Percentiles rank a stretch among this genome's conserved stretches.
These are phyloP conservation scores for Penicillium rolfsii DNA, from an alignment of 2,329 filamentous ascomycete genomes.

Conservation along the genomic window DNA sequence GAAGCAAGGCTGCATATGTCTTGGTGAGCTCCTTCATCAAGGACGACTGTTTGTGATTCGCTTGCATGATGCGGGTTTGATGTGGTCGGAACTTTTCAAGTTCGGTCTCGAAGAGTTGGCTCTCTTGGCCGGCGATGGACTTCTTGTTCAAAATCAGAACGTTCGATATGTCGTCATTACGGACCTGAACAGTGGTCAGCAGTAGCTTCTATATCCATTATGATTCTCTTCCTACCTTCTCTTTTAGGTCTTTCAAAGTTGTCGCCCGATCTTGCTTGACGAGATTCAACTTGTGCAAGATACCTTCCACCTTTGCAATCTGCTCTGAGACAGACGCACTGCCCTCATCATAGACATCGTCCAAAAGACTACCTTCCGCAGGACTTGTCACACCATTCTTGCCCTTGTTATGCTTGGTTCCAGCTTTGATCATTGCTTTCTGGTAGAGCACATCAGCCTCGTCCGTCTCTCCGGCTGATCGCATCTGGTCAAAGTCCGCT, in stretches of 20 bases:
- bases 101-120: slow-evolving; percentile 89
- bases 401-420: slow-evolving; percentile 58
- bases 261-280: slow-evolving; percentile 91
- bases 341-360: slow-evolving; percentile 85
- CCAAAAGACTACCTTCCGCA: slow-evolving; percentile 77
- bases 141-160: slow-evolving; percentile 98
- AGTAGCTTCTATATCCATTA: background rate
- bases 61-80: slow-evolving; percentile 86
- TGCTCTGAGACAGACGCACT: slow-evolving; percentile 83
- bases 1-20: slow-evolving; percentile 82
- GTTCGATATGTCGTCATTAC: slow-evolving; percentile 96
- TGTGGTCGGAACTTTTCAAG: slow-evolving; percentile 96
- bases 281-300: slow-evolving; percentile 86
- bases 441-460: slow-evolving; percentile 90
- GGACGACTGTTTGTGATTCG: slow-evolving; percentile 91
- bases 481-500: slow-evolving; percentile 92
- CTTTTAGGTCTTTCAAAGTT: slow-evolving; percentile 94
- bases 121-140: slow-evolving; percentile 87
- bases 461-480: slow-evolving; percentile 80
- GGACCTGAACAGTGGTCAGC: slow-evolving; percentile 62
- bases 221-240: slow-evolving; percentile 68
- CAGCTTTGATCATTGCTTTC: slow-evolving; percentile 77
- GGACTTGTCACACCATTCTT: slow-evolving; percentile 68
- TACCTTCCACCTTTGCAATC: slow-evolving; percentile 83
- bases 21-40: slow-evolving; percentile 93